Evolutionary conservation across 805 yeast species (phyloP), one percentile per base, ranked within the genome.

Genomic region (Diddensiella transvaalensis): DNA sequence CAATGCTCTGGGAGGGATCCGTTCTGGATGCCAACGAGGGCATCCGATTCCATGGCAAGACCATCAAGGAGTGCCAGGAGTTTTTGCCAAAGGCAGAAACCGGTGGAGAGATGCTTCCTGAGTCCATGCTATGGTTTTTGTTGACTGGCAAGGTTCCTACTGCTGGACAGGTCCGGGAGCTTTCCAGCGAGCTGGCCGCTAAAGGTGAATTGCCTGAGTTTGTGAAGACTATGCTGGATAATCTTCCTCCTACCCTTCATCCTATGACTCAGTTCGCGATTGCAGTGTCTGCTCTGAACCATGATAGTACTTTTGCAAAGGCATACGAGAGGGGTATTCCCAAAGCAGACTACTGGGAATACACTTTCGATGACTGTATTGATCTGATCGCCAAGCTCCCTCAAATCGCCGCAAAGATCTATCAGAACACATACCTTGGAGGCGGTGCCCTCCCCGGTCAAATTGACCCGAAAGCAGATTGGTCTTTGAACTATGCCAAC

Each of bases 241-340:
- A 75, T 44, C 74, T 83, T 51, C 93, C 93, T 47, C 64, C 76
- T 36, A 74, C 79, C 57, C 72, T 85, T 64, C 93, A 85, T 67
- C 93, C 93, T 63, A 85, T 85, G 93, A 83, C 91, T 24, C 93
- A 85, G 66, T 74, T 85, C 60, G 77, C 87, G 42, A 83, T 85
- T 62, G 90, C 87, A 26, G 79, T 85, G 42, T 75, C 83, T 48
- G 83, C 89, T 36, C 74, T 85, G 65, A 85, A 83, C 69, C 75
- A 82, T 51, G 84, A 82, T 57, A 83, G 89, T 17, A 70, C 67
- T 55, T 85, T 85, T 69, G 87, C 89, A 49, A 73, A 74, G 67
- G 85, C 85, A 38, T 85, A 85, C 68, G 85, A 82, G 56, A 63
- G 70, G 54, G 90, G 91, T 53, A 78, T 82, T 49, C 72, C 80